Base-by-base conservation (phyloP, 2,329 filamentous ascomycete genomes). In the Colletotrichum lentis region DNA sequence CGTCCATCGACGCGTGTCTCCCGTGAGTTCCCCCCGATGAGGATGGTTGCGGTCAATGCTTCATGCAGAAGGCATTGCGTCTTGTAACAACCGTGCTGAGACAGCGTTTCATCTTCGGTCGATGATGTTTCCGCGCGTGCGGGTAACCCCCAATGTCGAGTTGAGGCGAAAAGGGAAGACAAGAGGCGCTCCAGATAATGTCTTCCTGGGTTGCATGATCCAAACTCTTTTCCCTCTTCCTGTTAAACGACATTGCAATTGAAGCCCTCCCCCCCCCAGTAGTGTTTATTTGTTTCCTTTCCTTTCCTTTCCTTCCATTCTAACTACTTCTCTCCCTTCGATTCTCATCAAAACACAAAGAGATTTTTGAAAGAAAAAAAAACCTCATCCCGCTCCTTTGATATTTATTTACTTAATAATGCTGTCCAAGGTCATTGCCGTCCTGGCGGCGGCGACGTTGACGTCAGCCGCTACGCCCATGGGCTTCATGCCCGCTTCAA, bases 401-500 rank as follows among this genome's bases (percentile, higher is more conserved):
- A 62, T 18, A 49, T n/a, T 49, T 58, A 49, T 58, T 53, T 35
- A 12, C 24, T 56, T 65, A 66, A 75, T 72, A 67, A 80, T 81
- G 77, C 60, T 77, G 41, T 76, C 73, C 54, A 74, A 73, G 71
- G 76, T 70, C 41, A 44, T 80, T 41, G 46, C 74, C 35, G 71
- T 73, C 62, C 72, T 76, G 47, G 75, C 74, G 57, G 76, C 77
- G 43, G 76, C 76, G 50, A 74, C 78, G 41, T 62, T 75, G 46
- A 73, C 75, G 24, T 73, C 80, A 35, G 82, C 80, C 11, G 73
- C 74, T 10, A 83, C 82, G 14, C 82, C 82, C 5, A 54, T 73
- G 11, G 80, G 80, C 31, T 84, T 83, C 71, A 70, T 74, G 54
- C 82, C 82, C 1, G 73, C 73, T 18, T 74, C 76, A n/a, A 73